Percentiles rank a stretch among this genome's conserved stretches.
phyloP scores from a whole-genome alignment of 768 basidiomycete species.

The Suillus variegatus region DNA sequence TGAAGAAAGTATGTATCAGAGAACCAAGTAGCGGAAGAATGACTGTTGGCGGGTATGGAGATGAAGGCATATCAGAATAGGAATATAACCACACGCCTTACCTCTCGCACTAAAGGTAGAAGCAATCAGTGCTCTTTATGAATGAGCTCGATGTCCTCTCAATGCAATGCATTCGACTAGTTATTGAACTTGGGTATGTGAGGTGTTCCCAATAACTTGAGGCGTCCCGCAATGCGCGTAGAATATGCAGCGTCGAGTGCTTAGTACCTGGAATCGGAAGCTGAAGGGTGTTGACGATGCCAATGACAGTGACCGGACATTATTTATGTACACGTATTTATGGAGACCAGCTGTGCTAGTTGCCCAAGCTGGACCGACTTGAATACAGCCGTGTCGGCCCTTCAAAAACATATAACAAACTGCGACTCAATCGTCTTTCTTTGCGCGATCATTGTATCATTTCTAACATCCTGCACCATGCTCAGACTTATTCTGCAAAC shows the following conservation, averaged over 20 bases:
- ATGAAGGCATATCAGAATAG: not conserved
- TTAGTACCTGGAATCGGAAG: not conserved
- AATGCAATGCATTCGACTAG: not conserved
- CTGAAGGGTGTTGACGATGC: not conserved
- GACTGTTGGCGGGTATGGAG: not conserved
- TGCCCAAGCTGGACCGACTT: not conserved
- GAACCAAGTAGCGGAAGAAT: not conserved
- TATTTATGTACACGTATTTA: not conserved
- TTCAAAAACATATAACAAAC: not conserved
- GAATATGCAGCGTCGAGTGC: not conserved
- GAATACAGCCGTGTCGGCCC: not conserved
- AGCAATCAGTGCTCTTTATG: not conserved
- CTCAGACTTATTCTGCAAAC: not conserved
- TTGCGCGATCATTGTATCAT: not conserved
- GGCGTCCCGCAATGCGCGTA: not conserved
- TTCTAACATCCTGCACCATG: not conserved
- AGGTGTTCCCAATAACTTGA: not conserved
- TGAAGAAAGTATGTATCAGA: conserved; percentile 1
- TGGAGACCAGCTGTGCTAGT: not conserved
- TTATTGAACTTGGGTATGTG: not conserved
- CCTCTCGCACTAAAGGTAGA: not conserved
- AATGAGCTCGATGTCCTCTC: conserved; percentile 4
- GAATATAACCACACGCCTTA: not conserved
- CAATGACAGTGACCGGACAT: not conserved
- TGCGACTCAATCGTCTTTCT: not conserved